A percentile compares a stretch with the other conserved stretches of the same genome.
Conservation (phyloP, 2,329 filamentous ascomycete species). For the Anisogramma anomala region DNA sequence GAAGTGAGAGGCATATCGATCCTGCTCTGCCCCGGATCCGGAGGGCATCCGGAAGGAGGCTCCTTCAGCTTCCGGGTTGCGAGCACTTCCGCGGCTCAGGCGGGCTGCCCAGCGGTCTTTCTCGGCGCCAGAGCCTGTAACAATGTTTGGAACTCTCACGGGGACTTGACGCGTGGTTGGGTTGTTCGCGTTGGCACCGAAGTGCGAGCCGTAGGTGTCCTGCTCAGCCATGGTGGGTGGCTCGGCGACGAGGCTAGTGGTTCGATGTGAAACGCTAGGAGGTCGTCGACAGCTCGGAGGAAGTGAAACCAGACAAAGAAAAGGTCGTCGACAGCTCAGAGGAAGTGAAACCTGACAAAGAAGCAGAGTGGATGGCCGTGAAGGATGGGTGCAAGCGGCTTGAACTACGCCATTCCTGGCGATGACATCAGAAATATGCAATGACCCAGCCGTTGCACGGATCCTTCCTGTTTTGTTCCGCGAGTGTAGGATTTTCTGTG, state of each 20-base stretch:
- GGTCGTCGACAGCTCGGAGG: no score
- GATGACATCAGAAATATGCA: no score
- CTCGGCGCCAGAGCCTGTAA: constrained; percentile 14
- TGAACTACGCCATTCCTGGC: no score
- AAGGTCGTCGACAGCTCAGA: no score
- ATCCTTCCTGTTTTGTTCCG: no score
- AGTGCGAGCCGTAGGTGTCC: constrained; percentile 11
- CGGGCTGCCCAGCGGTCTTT: constrained; percentile 17
- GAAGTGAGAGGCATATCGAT: constrained; percentile 13
- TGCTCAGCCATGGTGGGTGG: constrained; percentile 17
- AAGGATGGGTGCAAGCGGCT: no score
- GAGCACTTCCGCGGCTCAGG: constrained; percentile 14
- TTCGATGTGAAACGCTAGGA: not conserved
- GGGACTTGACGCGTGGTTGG: constrained; percentile 5
- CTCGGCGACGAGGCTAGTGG: not conserved
- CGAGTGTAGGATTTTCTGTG: no score
- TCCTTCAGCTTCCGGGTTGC: constrained; percentile 7
- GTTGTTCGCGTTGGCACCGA: constrained; percentile 3
- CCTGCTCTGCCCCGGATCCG: constrained; percentile 7
- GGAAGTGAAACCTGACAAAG: no score
- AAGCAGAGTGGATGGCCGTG: no score
- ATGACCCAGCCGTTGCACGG: no score
- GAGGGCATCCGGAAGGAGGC: constrained; percentile 5
- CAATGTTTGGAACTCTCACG: not conserved
- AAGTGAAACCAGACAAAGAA: no score